These are phyloP conservation scores for Pestalotiopsis sp. DNA, from an alignment of 2,329 filamentous ascomycete species.

Conservation along the genomic window DNA sequence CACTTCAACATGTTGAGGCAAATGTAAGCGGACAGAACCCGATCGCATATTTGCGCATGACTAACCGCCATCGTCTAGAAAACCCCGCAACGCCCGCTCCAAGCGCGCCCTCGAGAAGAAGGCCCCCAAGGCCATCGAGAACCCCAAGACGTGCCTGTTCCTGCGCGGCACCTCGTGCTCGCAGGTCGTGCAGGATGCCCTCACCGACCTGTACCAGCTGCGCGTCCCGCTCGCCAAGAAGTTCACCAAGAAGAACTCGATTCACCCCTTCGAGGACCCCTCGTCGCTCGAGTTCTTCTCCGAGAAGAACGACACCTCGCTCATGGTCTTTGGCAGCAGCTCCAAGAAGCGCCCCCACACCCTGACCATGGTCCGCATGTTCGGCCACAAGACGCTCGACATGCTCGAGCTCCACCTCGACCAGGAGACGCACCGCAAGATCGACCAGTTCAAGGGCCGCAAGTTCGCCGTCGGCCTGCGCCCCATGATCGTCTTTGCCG, in stretches of 20 bases:
- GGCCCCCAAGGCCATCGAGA: conserved; percentile 85
- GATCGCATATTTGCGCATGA: background rate
- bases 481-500: conserved; percentile 88
- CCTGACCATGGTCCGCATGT: conserved; percentile 79
- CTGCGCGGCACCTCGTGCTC: conserved; percentile 82
- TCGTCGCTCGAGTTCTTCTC: conserved; percentile 91
- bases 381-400: conserved; percentile 84
- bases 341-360: conserved; percentile 95
- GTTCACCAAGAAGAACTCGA: conserved; percentile 95
- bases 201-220: conserved; percentile 75
- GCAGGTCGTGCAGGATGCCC: conserved; percentile 76
- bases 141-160: conserved; percentile 86
- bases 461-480: conserved; percentile 80
- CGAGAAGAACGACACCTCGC: conserved; percentile 89
- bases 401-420: conserved; percentile 92
- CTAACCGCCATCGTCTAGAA: conserved; percentile 36
- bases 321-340: conserved; percentile 80
- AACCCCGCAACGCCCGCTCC: conserved; percentile 75
- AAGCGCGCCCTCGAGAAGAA: conserved; percentile 94
- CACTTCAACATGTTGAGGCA: conserved; percentile 13
- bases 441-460: conserved; percentile 74
- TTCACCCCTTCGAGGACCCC: conserved; percentile 91
- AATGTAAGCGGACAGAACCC: conserved; percentile 5
- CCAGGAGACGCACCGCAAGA: conserved; percentile 66
- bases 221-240: conserved; percentile 64